Percentiles rank a stretch among this genome's conserved stretches.
Conservation (phyloP, 2,329 filamentous ascomycete genomes). For the Colletotrichum sp. region DNA sequence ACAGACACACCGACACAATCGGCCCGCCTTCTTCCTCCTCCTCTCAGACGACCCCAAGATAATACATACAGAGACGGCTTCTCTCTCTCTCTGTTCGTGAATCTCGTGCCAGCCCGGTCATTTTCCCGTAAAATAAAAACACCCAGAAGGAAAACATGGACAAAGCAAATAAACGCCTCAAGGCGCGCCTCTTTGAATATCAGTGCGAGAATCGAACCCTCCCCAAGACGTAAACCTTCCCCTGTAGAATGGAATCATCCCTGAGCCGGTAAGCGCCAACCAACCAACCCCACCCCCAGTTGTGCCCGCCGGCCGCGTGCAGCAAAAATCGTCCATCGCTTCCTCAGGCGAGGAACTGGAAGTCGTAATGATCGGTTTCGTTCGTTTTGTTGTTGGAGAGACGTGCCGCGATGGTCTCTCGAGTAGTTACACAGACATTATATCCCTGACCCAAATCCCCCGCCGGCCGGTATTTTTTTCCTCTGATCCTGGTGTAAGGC, state of each 20-base stretch:
- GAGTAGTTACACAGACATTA: conserved; percentile 21
- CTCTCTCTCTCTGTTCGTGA: conserved; percentile 13
- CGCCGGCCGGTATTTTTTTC: not conserved
- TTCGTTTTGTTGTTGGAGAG: conserved; percentile 7
- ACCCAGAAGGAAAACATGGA: conserved; percentile 3
- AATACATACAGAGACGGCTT: conserved; percentile 11
- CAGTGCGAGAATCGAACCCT: conserved; percentile 7
- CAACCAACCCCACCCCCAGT: not conserved
- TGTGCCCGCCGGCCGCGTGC: not conserved
- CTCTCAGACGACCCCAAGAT: conserved; percentile 7
- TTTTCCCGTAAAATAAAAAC: conserved; percentile 9
- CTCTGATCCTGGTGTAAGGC: not conserved
- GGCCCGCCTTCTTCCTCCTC: not conserved
- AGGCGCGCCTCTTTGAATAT: not conserved
- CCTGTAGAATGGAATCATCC: conserved; percentile 1
- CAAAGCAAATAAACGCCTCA: conserved; percentile 18
- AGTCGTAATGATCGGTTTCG: conserved; percentile 3
- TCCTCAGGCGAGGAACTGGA: not conserved
- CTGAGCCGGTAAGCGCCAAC: conserved; percentile 6
- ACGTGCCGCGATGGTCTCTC: not conserved
- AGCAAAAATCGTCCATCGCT: not conserved
- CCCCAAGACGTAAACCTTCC: not conserved
- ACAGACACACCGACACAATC: not conserved
- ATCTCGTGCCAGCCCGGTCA: conserved; percentile 12
- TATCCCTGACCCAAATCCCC: conserved; percentile 2